phyloP scores from a whole-genome alignment of 192 early-diverging fungal species.

The Backusella sp. region DNA sequence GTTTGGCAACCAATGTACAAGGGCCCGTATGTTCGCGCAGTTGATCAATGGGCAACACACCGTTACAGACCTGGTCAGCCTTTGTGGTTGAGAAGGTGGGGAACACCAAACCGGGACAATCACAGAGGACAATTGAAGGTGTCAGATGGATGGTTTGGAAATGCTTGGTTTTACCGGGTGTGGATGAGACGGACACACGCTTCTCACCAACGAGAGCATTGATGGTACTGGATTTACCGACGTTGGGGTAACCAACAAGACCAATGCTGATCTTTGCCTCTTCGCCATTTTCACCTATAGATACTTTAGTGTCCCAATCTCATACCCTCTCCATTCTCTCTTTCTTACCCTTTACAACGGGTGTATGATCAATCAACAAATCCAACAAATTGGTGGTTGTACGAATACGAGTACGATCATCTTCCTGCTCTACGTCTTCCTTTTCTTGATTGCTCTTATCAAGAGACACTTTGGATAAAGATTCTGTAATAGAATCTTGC shows the following conservation, averaged over 20 bases:
- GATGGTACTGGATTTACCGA: slow-evolving; percentile 98
- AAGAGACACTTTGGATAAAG: slow-evolving; percentile 22
- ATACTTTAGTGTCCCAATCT: not conserved
- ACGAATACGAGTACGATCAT: slow-evolving; percentile 51
- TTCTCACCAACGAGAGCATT: slow-evolving; percentile 96
- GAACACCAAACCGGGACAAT: slow-evolving; percentile 99
- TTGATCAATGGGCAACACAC: slow-evolving; percentile 98
- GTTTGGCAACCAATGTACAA: slow-evolving; percentile 69
- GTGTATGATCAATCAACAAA: slow-evolving; percentile 48
- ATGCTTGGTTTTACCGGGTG: slow-evolving; percentile 99
- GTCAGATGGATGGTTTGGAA: slow-evolving; percentile 98
- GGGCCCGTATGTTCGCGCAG: slow-evolving; percentile 93
- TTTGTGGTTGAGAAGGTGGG: slow-evolving; percentile 98
- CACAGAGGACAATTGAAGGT: slow-evolving; percentile 84
- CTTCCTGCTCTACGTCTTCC: slow-evolving; percentile 44
- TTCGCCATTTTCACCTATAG: slow-evolving; percentile 34
- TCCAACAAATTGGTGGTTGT: slow-evolving; percentile 52
- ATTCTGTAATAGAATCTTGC: slow-evolving; percentile 29
- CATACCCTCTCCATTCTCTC: not conserved
- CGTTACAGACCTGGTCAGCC: slow-evolving; percentile 98
- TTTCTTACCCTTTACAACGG: slow-evolving; percentile 37
- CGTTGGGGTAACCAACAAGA: slow-evolving; percentile 99
- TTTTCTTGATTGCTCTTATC: slow-evolving; percentile 41
- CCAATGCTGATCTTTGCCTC: slow-evolving; percentile 72
- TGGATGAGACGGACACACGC: slow-evolving; percentile 91